phyloP scores from a whole-genome alignment of 2,329 filamentous ascomycete species.

The Conoideocrella luteorostrata region DNA sequence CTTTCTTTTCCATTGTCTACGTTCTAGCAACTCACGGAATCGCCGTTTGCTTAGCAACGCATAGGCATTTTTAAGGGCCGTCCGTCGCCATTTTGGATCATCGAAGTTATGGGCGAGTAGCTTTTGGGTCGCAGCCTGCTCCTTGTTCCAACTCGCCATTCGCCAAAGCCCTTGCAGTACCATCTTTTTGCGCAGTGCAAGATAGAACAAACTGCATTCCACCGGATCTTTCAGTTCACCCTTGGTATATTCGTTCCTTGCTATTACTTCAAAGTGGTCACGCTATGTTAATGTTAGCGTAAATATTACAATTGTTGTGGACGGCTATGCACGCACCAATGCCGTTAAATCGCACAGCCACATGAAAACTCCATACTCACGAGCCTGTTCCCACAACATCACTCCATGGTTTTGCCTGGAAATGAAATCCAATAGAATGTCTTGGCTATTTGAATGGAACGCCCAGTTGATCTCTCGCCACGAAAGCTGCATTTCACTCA shows the following conservation, averaged over 20 bases:
- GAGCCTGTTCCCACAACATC: slow-evolving; percentile 78
- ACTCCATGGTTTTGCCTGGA: slow-evolving; percentile 71
- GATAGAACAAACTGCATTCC: slow-evolving; percentile 84
- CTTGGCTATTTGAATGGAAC: slow-evolving; percentile 78
- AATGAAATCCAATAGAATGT: slow-evolving; percentile 81
- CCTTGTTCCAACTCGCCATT: slow-evolving; percentile 83
- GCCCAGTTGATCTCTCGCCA: slow-evolving; percentile 83
- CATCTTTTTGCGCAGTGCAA: slow-evolving; percentile 84
- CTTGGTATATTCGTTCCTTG: slow-evolving; percentile 87
- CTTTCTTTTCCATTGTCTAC: background rate
- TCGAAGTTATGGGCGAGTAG: slow-evolving; percentile 87
- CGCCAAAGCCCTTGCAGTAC: slow-evolving; percentile 90
- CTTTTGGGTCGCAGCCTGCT: slow-evolving; percentile 73
- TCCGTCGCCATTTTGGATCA: slow-evolving; percentile 78
- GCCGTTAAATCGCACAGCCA: slow-evolving; percentile 77
- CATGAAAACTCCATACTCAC: slow-evolving; percentile 87
- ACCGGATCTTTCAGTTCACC: slow-evolving; percentile 82
- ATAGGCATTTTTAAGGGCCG: slow-evolving; percentile 93
- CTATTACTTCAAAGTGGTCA: slow-evolving; percentile 80
- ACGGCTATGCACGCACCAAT: slow-evolving; percentile 51
- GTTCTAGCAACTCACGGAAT: slow-evolving; percentile 55
- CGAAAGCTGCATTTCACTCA: slow-evolving; percentile 59
- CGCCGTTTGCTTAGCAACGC: slow-evolving; percentile 84
- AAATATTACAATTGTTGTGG: background rate
- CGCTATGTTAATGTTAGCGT: slow-evolving; percentile 20